Base-by-base conservation (phyloP, 805 yeast genomes). In the Barnettozyma populi region DNA sequence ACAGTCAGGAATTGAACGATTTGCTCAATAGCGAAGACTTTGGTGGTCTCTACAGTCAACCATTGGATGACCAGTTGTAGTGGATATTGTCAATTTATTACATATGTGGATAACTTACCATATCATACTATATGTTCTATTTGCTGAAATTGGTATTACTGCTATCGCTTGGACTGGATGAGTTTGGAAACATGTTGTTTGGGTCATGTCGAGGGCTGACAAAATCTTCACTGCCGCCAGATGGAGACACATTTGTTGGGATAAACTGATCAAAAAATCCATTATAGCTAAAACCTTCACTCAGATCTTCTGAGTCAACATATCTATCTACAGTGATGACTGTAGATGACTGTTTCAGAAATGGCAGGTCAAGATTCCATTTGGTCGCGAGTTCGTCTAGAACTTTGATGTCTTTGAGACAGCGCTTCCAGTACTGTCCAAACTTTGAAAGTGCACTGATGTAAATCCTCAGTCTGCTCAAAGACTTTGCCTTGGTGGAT, bases 401-500 rank as follows among this genome's bases (percentile, higher is more conserved):
- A 0, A 64, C 63, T 34, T 57, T 52, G 7, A 66, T 48, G 38
- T 66, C 68, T 27, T 64, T 63, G 13, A 44, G 18, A n/a, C 67
- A 67, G 20, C 67, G 47, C 43, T 55, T 55, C 69, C 69, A 66
- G 13, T 51, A 50, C 13, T 50, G 47, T 10, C 65, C 62, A 45
- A 54, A 62, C 18, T 52, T 54, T 10, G 49, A 35, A 7, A 66
- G 48, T 2, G 66, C 66, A 6, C 44, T 47, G 9, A 59, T 50
- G 39, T 56, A 58, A 14, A 51, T 53, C 10, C 36, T 34, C 37
- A 65, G 42, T 42, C 69, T 53, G 2, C 21, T 11, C 5, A 27
- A 20, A 1, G 69, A 59, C 6, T 34, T 51, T 3, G 38, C 44
- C 27, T 58, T 59, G 16, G 58, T n/a, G 1, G 52, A 24, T 4